Evolutionary conservation across 345 rosid species (phyloP), one percentile per base, ranked within the genome.

Genomic region (Clausena lansium): DNA sequence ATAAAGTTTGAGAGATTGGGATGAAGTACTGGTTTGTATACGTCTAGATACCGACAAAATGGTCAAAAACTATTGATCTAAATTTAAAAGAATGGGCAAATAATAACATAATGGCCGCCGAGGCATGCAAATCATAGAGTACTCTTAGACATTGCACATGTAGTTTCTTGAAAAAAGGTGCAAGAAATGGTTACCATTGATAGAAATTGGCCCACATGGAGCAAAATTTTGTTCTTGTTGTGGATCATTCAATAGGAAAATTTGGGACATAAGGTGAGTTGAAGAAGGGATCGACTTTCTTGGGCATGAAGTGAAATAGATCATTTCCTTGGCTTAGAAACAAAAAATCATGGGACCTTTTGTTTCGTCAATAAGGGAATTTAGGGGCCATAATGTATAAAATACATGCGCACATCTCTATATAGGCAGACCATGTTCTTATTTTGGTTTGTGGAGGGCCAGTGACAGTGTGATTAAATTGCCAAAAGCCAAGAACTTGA

Each of bases 261-360:
- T 10, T 15, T 59, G 76, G 54, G 55, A 17, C 28, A 73, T 45
- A 45, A 45, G 50, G 50, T 45, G 9, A 74, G 11, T 4, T 25
- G 15, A 27, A 59, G 39, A 71, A 57, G 30, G 20, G 30, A 36
- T 59, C 67, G 61, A 27, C 25, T 39, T 39, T 28, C 68, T 28
- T 60, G 36, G 15, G 55, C 68, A 74, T 24, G 39, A 60, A 73
- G 10, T 15, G 67, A 73, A 73, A 73, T 2, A 45, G 45, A 66
- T 15, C 35, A 27, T 24, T 27, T 61, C 41, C 50, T 47, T 28
- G 77, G 77, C 70, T 22, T 75, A n/a, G 9, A 66, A 75, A 65
- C 78, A 75, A 75, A 15, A 52, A 22, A 33, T 52, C 71, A 78
- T 70, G 83, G 83, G 83, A 64, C 79, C 79, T 64, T 62, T 36